Evolutionary conservation across 176 grass and related monocot species (phyloP).

Genomic region (Typha latifolia): DNA sequence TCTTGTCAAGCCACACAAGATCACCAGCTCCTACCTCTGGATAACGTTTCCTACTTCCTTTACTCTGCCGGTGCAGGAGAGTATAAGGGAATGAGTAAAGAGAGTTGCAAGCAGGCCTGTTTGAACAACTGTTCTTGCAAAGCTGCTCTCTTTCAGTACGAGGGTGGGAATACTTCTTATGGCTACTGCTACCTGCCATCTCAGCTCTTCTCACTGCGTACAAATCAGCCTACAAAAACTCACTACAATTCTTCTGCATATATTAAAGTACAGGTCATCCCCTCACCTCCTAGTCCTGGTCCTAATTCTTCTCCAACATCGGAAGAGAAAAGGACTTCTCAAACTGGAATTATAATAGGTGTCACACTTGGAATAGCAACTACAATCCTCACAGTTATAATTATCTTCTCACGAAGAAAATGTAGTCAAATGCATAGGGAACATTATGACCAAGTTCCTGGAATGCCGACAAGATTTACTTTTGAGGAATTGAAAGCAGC

Average conservation of each 20-base stretch:
- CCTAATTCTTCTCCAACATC: neutral
- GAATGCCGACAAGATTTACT: conserved; percentile 65
- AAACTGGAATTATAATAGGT: conserved; percentile 8
- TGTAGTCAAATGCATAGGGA: conserved; percentile 32
- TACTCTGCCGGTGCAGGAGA: conserved; percentile 19
- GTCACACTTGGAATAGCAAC: conserved; percentile 13
- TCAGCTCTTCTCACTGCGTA: conserved; percentile 57
- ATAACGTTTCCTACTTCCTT: conserved; percentile 48
- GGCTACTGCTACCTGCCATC: conserved; percentile 51
- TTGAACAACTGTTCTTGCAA: conserved; percentile 70
- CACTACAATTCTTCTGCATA: conserved; percentile 62
- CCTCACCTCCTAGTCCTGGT: neutral
- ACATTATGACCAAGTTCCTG: conserved; percentile 41
- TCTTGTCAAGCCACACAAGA: conserved; percentile 38
- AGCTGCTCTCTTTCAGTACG: conserved; percentile 39
- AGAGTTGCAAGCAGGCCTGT: conserved; percentile 62
- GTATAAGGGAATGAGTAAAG: conserved; percentile 33
- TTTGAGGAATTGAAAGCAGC: conserved; percentile 58
- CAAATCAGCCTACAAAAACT: conserved; percentile 26
- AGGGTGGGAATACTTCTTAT: conserved; percentile 19
- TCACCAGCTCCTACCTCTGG: conserved; percentile 37
- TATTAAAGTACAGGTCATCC: conserved; percentile 64
- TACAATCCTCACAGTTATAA: conserved; percentile 17
- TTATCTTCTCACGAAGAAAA: conserved; percentile 22
- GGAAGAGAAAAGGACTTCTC: neutral